Evolutionary conservation across 2,329 filamentous ascomycete genomes (phyloP), one percentile per base, ranked within the genome.

Genomic region (Blastomyces emzantsi): DNA sequence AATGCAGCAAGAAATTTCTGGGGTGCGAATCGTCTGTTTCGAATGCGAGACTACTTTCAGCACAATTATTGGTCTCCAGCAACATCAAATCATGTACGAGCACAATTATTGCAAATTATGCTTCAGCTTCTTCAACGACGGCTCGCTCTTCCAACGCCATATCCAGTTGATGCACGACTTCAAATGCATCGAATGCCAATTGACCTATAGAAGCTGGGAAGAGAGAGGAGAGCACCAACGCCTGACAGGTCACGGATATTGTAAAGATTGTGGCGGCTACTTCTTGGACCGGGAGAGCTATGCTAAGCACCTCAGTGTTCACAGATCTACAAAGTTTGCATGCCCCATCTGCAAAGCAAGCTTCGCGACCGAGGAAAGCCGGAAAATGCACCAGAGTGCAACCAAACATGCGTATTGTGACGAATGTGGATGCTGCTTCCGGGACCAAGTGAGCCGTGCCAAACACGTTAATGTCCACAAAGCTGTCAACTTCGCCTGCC

Each of bases 61-160:
- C 47, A 64, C 64, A 19, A 47, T 66, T 7, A 28, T 65, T 25
- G 62, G 55, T 5, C 64, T 68, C 25, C 66, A 66, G 3, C 65
- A 65, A 51, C 66, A 68, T 39, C 67, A 68, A 51, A 65, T 66
- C 59, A 60, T 45, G 30, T 45, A 59, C 28, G 61, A 57, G 17
- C 67, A 68, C 54, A 65, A 64, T 25, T 68, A 66, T 52, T 68
- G 66, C 62, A 41, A 64, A 17, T 47, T 60, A 49, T 68, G 66
- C 30, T 54, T 60, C 13, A 60, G 62, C 22, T 68, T 65, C n/a
- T 68, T 68, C 43, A 57, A 47, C 15, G 64, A 67, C n/a, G 19
- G 41, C 8, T 58, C 22, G 7, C n/a, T 61, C 8, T 54, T 65
- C 15, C 13, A 64, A 19, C 57, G 41, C 36, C 66, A 68, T 54